Evolutionary conservation across 2,329 filamentous ascomycete genomes (phyloP).

Genomic region (Alternaria angustiovoidea): DNA sequence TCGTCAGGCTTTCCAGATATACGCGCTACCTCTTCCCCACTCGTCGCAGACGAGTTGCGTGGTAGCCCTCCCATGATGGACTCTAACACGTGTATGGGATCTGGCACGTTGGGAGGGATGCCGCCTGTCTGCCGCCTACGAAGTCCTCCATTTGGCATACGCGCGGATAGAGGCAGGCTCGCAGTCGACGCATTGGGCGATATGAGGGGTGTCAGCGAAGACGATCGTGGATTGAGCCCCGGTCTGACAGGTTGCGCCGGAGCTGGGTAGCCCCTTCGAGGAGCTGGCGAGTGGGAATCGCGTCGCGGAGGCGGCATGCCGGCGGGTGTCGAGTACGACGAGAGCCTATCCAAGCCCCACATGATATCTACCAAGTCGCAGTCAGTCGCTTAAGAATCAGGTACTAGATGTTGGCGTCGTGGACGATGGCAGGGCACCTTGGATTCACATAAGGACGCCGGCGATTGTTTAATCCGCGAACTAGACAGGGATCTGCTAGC

Average conservation of each 20-base stretch:
- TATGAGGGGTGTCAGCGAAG: slow-evolving; percentile 75
- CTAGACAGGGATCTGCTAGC: slow-evolving; percentile 37
- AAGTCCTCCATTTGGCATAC: slow-evolving; percentile 72
- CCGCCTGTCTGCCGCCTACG: slow-evolving; percentile 66
- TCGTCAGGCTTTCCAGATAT: slow-evolving; percentile 55
- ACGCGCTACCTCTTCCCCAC: slow-evolving; percentile 22
- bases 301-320: slow-evolving; percentile 68
- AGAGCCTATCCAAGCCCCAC: slow-evolving; percentile 87
- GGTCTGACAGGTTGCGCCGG: slow-evolving; percentile 77
- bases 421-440: not conserved
- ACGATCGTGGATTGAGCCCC: slow-evolving; percentile 73
- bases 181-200: slow-evolving; percentile 76
- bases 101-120: slow-evolving; percentile 64
- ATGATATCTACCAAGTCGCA: slow-evolving; percentile 57
- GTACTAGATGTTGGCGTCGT: not conserved
- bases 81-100: slow-evolving; percentile 76
- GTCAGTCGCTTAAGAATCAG: not conserved
- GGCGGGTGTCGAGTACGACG: slow-evolving; percentile 71
- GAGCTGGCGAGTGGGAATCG: slow-evolving; percentile 75
- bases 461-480: slow-evolving; percentile 32
- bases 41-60: slow-evolving; percentile 30
- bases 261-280: slow-evolving; percentile 71
- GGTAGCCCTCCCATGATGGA: slow-evolving; percentile 61
- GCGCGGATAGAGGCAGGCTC: slow-evolving; percentile 73
- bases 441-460: not conserved